These are phyloP conservation scores for Trichoderma harzianum DNA, from an alignment of 2,329 filamentous ascomycete species.

Conservation along the genomic window DNA sequence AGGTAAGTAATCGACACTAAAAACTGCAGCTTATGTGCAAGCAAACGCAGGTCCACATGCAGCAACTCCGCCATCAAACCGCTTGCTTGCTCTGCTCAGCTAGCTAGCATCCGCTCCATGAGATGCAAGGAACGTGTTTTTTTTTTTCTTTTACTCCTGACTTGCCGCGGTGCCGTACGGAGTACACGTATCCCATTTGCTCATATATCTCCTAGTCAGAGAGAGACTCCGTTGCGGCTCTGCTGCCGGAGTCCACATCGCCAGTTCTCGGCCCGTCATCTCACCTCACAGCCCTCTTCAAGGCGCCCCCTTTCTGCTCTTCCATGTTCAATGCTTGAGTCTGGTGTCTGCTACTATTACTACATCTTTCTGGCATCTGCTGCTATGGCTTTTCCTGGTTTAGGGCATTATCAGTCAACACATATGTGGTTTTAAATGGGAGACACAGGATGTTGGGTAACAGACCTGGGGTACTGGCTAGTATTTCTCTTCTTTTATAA, in stretches of 20 bases:
- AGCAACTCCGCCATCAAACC: neutral
- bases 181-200: neutral
- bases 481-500: neutral
- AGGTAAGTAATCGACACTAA: neutral
- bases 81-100: neutral
- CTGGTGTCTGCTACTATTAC: neutral
- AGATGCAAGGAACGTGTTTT: neutral
- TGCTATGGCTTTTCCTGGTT: neutral
- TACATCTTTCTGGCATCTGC: neutral
- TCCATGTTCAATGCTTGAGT: neutral
- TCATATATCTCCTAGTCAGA: neutral
- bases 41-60: constrained; percentile 13
- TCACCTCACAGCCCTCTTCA: neutral
- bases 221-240: neutral
- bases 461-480: no score
- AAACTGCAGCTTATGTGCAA: neutral
- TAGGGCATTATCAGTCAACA: neutral
- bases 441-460: neutral
- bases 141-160: neutral
- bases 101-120: neutral
- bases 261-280: neutral
- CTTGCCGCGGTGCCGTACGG: neutral
- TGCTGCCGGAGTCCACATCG: neutral
- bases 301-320: neutral
- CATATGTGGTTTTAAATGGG: neutral